Percentiles rank a stretch among this genome's conserved stretches.
Conservation (phyloP, 148 eudicot species). For the Camellia lanceoleosa region DNA sequence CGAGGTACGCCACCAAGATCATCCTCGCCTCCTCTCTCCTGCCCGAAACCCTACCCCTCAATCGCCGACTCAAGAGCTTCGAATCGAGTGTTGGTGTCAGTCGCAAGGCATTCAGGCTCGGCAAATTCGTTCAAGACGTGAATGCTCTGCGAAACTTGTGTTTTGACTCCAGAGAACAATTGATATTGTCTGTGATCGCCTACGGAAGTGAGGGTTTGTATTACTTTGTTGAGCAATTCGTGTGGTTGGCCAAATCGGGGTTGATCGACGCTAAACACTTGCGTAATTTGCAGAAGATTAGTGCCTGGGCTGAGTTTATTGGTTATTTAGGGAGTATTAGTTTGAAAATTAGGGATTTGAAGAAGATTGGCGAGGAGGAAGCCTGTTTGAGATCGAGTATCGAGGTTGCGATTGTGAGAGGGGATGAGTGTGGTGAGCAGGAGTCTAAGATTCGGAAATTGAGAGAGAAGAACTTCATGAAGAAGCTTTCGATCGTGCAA, state of each 20-base stretch:
- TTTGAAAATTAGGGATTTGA: constrained; percentile 66
- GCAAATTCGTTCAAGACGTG: constrained; percentile 82
- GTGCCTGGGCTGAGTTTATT: constrained; percentile 86
- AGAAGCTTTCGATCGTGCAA: constrained; percentile 72
- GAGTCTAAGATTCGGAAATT: constrained; percentile 36
- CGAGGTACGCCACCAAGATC: constrained; percentile 82
- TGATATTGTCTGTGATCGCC: constrained; percentile 44
- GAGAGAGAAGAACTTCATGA: constrained; percentile 65
- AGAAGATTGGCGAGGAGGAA: constrained; percentile 43
- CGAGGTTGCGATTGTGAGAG: constrained; percentile 41
- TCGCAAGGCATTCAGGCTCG: constrained; percentile 93
- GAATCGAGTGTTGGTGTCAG: constrained; percentile 78
- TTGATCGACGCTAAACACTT: constrained; percentile 42
- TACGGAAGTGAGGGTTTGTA: constrained; percentile 92
- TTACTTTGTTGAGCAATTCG: constrained; percentile 77
- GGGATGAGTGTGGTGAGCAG: constrained; percentile 34
- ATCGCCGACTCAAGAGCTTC: constrained; percentile 56
- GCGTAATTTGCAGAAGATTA: constrained; percentile 37
- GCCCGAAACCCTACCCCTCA: constrained; percentile 34
- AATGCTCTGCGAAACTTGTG: constrained; percentile 48
- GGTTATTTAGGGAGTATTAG: constrained; percentile 75
- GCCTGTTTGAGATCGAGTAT: constrained; percentile 40
- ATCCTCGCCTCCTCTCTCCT: constrained; percentile 57
- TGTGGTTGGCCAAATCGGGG: constrained; percentile 83
- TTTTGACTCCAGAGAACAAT: background rate